Evolutionary conservation across 1,139 yeast species (phyloP), one percentile per base, ranked within the genome.

Genomic region (Debaryomyces udenii): DNA sequence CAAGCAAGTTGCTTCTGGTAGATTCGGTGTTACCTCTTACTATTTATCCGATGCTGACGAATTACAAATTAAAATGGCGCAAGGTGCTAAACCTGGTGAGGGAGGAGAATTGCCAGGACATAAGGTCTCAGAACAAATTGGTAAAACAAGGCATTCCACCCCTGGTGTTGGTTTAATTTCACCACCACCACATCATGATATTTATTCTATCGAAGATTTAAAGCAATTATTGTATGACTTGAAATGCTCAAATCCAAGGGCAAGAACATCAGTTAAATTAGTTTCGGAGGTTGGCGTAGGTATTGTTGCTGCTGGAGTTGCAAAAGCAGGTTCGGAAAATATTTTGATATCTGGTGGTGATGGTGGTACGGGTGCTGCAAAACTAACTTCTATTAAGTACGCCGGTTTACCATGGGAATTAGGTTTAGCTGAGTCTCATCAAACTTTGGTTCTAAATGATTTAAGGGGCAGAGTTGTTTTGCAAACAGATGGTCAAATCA

Each of bases 301-400:
- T 75, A 90, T 93, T 58, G 94, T 93, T 62, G 98, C 98, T 20
- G 90, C 97, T 30, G 99, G 99, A 78, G 99, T 93, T 28, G 98
- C 98, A 48, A 93, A 93, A 70, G 98, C 99, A 22, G 95, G 95
- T 61, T 96, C 98, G 11, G 98, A 93, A 62, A 96, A 91, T 64
- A 86, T 93, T 56, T 77, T 91, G 61, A 88, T 93, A 53, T 87
- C 96, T 47, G 98, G 98, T 58, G 97, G 94, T 62, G 98, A 91
- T 66, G 99, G 99, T 80, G 99, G 99, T 76, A 93, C 99, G 48
- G 99, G 99, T 83, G 98, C 98, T 43, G 93, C 97, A 43, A 83
- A 95, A 66, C 88, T 95, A 88, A 91, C 98, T 23, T 93, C 96
- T 59, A 89, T 93, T 64, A 91, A 91, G 66, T 84, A 90, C 62